These are phyloP conservation scores for Xylaria digitata DNA, from an alignment of 2,329 filamentous ascomycete genomes.

Conservation along the genomic window DNA sequence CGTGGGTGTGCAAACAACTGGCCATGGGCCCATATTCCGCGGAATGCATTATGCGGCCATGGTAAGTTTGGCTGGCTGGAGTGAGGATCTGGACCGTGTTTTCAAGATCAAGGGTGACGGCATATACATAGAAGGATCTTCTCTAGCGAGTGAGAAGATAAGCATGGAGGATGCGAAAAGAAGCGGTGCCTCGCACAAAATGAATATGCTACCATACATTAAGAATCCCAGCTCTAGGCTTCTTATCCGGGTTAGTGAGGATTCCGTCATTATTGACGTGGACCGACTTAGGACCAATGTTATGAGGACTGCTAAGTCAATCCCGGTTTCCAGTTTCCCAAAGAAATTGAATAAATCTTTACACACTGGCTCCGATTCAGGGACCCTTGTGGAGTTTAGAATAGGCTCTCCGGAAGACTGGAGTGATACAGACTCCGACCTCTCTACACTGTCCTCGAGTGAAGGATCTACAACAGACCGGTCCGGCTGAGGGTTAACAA, in stretches of 20 bases:
- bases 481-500: too few species aligned
- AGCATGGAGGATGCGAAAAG: neutral
- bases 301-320: neutral
- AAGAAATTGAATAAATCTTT: neutral
- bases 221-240: neutral
- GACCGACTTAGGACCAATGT: slow-evolving; percentile 9
- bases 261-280: neutral
- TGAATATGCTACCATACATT: neutral
- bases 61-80: slow-evolving; percentile 9
- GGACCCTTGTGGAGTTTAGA: too few species aligned
- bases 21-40: slow-evolving; percentile 9
- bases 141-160: neutral
- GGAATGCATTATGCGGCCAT: slow-evolving; percentile 7
- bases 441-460: too few species aligned
- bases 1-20: neutral
- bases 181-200: neutral
- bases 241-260: slow-evolving; percentile 1
- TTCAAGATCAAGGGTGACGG: neutral
- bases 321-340: neutral
- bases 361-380: too few species aligned
- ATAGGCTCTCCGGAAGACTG: too few species aligned
- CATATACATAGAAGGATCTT: neutral
- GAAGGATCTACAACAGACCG: too few species aligned
- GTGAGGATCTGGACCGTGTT: neutral
- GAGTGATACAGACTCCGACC: too few species aligned